These are phyloP conservation scores for Meira miltonrushii DNA, from an alignment of 1,284 basidiomycete genomes.

Conservation along the genomic window DNA sequence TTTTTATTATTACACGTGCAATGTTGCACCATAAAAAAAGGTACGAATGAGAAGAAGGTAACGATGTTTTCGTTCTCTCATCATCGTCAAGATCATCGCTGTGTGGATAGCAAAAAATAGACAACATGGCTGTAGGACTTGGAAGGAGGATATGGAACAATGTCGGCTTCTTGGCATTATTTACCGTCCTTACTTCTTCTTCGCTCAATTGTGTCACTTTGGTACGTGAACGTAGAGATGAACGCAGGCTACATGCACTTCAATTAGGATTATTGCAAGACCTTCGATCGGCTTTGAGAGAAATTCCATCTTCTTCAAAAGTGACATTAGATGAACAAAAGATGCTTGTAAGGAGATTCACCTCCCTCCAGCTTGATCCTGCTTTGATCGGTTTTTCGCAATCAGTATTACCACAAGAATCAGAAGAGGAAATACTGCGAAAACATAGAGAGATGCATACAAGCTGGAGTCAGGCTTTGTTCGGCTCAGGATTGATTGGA, in stretches of 20 bases:
- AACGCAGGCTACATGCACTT: constrained; percentile 1
- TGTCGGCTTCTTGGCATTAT: background rate
- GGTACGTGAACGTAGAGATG: background rate
- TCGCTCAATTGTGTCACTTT: background rate
- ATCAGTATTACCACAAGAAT: background rate
- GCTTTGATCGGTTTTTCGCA: background rate
- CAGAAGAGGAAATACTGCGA: background rate
- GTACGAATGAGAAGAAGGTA: too few species aligned
- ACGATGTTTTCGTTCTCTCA: too few species aligned
- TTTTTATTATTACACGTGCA: too few species aligned
- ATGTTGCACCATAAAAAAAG: too few species aligned
- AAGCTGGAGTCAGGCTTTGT: background rate
- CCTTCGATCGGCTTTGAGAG: background rate
- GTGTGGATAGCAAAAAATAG: too few species aligned
- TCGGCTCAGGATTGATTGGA: background rate
- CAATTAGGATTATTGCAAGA: background rate
- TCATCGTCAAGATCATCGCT: too few species aligned
- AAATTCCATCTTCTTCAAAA: background rate
- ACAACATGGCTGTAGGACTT: background rate
- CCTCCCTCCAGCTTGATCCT: background rate
- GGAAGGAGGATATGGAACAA: background rate
- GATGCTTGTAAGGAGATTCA: background rate
- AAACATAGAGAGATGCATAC: background rate
- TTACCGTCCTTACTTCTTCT: background rate
- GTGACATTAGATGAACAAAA: background rate